Evolutionary conservation across 495 filamentous ascomycete species (phyloP).

Genomic region (Sporormia fimetaria): DNA sequence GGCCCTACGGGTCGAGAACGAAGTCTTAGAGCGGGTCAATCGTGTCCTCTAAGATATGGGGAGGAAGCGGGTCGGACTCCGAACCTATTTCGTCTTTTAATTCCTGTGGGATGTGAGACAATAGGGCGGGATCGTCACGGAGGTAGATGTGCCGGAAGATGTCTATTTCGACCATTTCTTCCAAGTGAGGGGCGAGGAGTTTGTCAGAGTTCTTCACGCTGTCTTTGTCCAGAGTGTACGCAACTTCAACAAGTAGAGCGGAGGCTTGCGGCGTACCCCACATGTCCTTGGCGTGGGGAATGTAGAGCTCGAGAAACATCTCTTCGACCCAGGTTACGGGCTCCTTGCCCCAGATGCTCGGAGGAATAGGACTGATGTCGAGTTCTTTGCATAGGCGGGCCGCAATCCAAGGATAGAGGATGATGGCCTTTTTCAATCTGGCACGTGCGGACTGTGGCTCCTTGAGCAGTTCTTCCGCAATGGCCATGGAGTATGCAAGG

Average conservation of each 20-base stretch:
- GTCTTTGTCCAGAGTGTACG: slow-evolving; percentile 38
- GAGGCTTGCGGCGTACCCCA: slow-evolving; percentile 76
- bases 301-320: slow-evolving; percentile 68
- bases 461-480: slow-evolving; percentile 60
- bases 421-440: slow-evolving; percentile 53
- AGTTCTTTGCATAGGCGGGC: slow-evolving; percentile 64
- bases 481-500: slow-evolving; percentile 14
- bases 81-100: too few species aligned
- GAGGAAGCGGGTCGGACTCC: too few species aligned
- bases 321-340: slow-evolving; percentile 57
- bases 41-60: too few species aligned
- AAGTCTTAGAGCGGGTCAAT: too few species aligned
- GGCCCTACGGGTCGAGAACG: too few species aligned
- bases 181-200: too few species aligned
- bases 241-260: slow-evolving; percentile 60
- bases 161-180: slow-evolving; percentile 41
- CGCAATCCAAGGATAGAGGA: slow-evolving; percentile 70
- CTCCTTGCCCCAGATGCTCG: slow-evolving; percentile 67
- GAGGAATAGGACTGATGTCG: slow-evolving; percentile 57
- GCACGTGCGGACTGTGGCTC: slow-evolving; percentile 52
- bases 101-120: too few species aligned
- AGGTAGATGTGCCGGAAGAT: slow-evolving; percentile 66
- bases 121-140: slow-evolving; percentile 56
- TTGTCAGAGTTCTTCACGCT: slow-evolving; percentile 30
- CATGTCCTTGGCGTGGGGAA: slow-evolving; percentile 67